These are phyloP conservation scores for Chrysoporthe austroafricana DNA, from an alignment of 2,329 filamentous ascomycete genomes.

Conservation along the genomic window DNA sequence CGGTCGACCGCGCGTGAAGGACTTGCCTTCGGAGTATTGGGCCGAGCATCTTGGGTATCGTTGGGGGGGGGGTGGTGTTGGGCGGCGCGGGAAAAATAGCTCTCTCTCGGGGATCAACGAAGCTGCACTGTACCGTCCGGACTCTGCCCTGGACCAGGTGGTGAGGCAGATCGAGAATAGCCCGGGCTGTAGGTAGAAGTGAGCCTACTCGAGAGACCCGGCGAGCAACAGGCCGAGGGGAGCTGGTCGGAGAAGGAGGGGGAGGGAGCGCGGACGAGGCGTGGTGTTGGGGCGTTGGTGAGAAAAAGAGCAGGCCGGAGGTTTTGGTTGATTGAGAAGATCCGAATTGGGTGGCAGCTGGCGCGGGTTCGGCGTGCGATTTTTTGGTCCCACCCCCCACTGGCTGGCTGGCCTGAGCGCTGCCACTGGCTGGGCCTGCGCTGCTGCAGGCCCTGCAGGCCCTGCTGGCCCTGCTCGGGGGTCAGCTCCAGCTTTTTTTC, in stretches of 20 bases:
- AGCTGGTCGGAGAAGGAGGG: constrained; percentile 31
- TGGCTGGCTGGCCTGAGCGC: neutral
- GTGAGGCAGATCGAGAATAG: constrained; percentile 30
- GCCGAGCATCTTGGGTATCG: constrained; percentile 58
- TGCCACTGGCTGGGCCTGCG: neutral
- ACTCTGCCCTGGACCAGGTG: constrained; percentile 27
- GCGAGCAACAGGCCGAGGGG: constrained; percentile 14
- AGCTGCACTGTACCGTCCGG: constrained; percentile 17
- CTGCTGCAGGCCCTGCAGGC: too few species aligned
- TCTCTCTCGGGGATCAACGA: constrained; percentile 30
- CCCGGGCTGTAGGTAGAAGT: constrained; percentile 14
- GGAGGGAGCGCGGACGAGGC: constrained; percentile 24
- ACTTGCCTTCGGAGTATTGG: constrained; percentile 66
- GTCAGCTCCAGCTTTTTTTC: constrained; percentile 20
- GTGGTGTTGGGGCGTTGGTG: constrained; percentile 17
- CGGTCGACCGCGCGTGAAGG: constrained; percentile 55
- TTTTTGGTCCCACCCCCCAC: constrained; percentile 17
- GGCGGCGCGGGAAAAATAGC: constrained; percentile 31
- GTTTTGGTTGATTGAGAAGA: constrained; percentile 21
- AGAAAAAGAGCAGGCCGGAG: constrained; percentile 18
- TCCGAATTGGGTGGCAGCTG: constrained; percentile 14
- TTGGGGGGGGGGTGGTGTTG: constrained; percentile 3
- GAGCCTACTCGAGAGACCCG: constrained; percentile 22
- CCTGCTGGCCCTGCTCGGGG: neutral
- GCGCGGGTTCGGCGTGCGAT: constrained; percentile 28